Conservation (phyloP, 257 asterid species). For the Solanum gandarillasii region DNA sequence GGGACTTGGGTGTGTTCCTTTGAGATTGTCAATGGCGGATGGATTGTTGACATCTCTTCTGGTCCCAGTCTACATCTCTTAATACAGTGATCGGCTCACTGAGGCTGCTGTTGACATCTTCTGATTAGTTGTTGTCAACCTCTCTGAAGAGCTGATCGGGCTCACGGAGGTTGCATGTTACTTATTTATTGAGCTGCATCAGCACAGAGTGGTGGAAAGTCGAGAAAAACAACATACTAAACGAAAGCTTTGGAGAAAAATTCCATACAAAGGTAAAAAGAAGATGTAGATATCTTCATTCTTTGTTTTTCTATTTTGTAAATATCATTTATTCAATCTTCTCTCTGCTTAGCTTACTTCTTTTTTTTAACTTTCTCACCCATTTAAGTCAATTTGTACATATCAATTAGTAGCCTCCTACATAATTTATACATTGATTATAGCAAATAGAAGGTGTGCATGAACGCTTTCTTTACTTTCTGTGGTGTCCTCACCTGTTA, state of each 20-base stretch:
- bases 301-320: neutral
- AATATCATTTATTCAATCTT: neutral
- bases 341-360: neutral
- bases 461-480: neutral
- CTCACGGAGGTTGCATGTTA: slow-evolving; percentile 20
- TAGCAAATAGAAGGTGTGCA: neutral
- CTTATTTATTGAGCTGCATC: slow-evolving; percentile 47
- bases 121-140: neutral
- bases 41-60: neutral
- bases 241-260: slow-evolving; percentile 53
- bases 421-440: neutral
- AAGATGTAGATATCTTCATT: slow-evolving; percentile 43
- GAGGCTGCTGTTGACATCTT: slow-evolving; percentile 1
- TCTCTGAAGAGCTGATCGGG: slow-evolving; percentile 2
- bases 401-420: neutral
- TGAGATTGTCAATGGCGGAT: neutral
- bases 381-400: neutral
- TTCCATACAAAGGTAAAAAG: slow-evolving; percentile 50
- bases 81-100: slow-evolving; percentile 1
- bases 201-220: slow-evolving; percentile 14
- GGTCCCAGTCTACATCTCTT: neutral
- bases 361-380: neutral
- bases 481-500: neutral
- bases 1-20: neutral
- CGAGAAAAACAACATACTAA: slow-evolving; percentile 15